Conservation (phyloP, 192 early-diverging fungal species). For the Geranomyces variabilis region DNA sequence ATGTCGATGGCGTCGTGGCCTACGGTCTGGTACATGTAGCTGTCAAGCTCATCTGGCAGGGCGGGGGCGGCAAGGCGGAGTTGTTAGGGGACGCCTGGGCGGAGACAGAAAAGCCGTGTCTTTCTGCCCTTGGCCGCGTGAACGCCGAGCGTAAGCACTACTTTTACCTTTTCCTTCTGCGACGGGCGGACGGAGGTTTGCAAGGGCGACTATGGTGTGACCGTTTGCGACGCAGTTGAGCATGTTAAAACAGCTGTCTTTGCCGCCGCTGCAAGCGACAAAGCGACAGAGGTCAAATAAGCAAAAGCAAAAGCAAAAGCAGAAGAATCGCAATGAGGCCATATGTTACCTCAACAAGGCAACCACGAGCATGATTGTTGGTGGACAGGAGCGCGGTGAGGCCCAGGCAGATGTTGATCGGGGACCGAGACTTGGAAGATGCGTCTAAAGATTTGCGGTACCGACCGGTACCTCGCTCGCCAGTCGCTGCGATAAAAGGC, state of each 20-base stretch:
- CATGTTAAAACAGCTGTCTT: conserved; percentile 95
- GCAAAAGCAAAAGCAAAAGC: neutral
- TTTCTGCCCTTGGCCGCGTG: too few relatives aligned
- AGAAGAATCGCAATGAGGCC: conserved; percentile 6
- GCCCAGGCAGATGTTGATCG: too few relatives aligned
- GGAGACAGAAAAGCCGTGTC: neutral
- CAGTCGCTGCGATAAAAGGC: too few relatives aligned
- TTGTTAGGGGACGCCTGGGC: neutral
- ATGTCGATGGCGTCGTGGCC: conserved; percentile 87
- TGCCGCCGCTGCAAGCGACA: conserved; percentile 77
- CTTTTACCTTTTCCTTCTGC: conserved; percentile 61
- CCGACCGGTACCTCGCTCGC: too few relatives aligned
- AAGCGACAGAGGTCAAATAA: too few relatives aligned
- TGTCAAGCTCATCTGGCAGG: conserved; percentile 82
- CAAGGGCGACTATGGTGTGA: conserved; percentile 90
- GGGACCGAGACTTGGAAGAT: too few relatives aligned
- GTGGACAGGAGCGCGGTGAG: too few relatives aligned
- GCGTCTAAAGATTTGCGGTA: too few relatives aligned
- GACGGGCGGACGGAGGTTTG: conserved; percentile 83
- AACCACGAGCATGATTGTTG: too few relatives aligned
- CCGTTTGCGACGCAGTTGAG: conserved; percentile 93
- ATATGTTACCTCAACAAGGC: too few relatives aligned
- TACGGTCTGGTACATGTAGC: conserved; percentile 96
- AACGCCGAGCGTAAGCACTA: too few relatives aligned
- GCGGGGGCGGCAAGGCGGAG: neutral